Evolutionary conservation across 331 rosid genomes (phyloP), one percentile per base, ranked within the genome.

Genomic region (Rosa hybrid): DNA sequence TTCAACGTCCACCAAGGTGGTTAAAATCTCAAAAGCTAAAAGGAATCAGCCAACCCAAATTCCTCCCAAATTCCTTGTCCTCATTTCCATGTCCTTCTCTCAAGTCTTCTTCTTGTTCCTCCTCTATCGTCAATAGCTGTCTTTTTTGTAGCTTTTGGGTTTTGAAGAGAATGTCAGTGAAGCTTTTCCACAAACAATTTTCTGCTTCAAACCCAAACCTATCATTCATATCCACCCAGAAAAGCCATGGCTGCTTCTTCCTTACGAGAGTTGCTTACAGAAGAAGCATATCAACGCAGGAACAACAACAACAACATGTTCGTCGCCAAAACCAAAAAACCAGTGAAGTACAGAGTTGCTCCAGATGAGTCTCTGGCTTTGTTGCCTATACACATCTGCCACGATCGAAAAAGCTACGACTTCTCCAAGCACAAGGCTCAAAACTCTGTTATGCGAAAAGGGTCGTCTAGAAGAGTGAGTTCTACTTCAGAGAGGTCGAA

Each of bases 191-290:
- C 68, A 48, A 50, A 38, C 84, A 51, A 83, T 81, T 86, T 69
- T 81, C 83, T 46, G 34, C 77, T 82, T 59, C 71, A 62, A 42
- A 50, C 68, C 59, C 76, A 77, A 59, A 27, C 25, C 81, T 27
- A 62, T 64, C 39, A 82, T 14, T 41, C 71, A 34, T 34, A 65
- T 23, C 84, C 76, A 21, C 73, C 77, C 27, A 63, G 1, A 62
- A 30, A 63, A 4, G 30, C 68, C 41, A 92, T 94, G 98, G 88
- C 49, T 38, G 49, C 90, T 72, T 92, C 97, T 62, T 82, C 86
- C 82, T 84, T 94, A 5, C 80, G 75, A 74, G 86, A 92, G 38
- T 83, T 90, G 41, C 96, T 94, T 51, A 81, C 88, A 25, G 81
- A 88, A 38, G 97, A 94, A 84, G 86, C 89, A 59, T 77, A 85